Evolutionary conservation across 192 early-diverging fungal species (phyloP), one percentile per base, ranked within the genome.

Genomic region (Linnemannia elongata): DNA sequence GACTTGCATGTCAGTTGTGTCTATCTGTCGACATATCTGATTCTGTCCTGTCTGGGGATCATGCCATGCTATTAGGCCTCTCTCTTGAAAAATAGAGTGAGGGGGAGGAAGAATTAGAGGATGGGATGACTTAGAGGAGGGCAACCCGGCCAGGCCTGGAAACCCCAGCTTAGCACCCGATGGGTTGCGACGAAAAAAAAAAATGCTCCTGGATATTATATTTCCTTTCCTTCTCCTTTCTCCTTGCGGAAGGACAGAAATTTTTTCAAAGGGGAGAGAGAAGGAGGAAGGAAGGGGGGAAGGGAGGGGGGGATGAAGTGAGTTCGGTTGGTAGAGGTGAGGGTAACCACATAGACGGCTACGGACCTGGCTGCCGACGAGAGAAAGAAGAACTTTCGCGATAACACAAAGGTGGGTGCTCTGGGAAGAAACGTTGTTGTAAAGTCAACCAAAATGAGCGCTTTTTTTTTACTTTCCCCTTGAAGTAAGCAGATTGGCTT

Each of bases 21-120:
- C 44, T 13, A 4, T 10, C 22, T 12, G 20, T 71, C 13, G 49
- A 8, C 35, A 13, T 70, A 42, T 71, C 39, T 71, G 36, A 30
- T 42, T 71, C 69, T 36, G 39, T 41, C 20, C 35, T 71, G 24
- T n/a, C 69, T 71, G 35, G 42, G 69, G 69, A 71, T 71, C 60
- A 33, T 66, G 30, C 60, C 55, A 30, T 27, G n/a, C n/a, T 13
- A 33, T 66, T 66, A 10, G 60, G 60, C 60, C 24, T 35, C 42
- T 71, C 22, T 10, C 69, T n/a, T 24, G 8, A 38, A 71, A 71
- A 22, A 20, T 24, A 22, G 35, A 41, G 17, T 39, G 38, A 71
- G 22, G 22, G 22, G 22, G 13, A 71, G 22, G 15, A 41, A 71
- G 17, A 22, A 71, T 3, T 20, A n/a, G 6, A 4, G 38, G 15